Percentiles rank a stretch among this genome's conserved stretches.
phyloP scores from a whole-genome alignment of 1,139 yeast species.

The Sugiyamaella neomexicana region DNA sequence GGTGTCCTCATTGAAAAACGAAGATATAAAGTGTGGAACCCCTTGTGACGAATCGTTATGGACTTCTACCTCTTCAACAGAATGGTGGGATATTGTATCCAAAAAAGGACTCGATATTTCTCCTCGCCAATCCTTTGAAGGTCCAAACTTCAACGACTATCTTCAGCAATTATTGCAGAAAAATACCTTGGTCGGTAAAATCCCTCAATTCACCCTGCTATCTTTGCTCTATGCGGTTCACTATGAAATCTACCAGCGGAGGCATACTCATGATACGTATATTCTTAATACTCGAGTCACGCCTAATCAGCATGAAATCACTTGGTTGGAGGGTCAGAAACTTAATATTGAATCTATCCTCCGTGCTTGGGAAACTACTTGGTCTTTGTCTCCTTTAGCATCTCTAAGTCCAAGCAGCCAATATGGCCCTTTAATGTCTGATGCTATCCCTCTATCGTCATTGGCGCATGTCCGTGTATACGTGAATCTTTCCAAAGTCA shows the following conservation, averaged over 20 bases:
- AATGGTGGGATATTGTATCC: conserved; percentile 53
- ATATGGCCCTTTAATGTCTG: conserved; percentile 44
- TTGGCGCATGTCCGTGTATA: conserved; percentile 42
- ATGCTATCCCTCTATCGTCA: conserved; percentile 43
- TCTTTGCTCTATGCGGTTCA: conserved; percentile 71
- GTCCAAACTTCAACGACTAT: conserved; percentile 33
- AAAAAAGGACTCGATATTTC: conserved; percentile 33
- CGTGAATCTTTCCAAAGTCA: conserved; percentile 38
- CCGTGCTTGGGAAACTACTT: conserved; percentile 44
- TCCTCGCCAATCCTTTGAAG: conserved; percentile 32
- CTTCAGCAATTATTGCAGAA: conserved; percentile 34
- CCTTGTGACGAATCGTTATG: conserved; percentile 75
- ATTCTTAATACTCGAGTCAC: conserved; percentile 9
- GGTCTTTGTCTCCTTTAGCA: conserved; percentile 44
- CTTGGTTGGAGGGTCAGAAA: conserved; percentile 33
- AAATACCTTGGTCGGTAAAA: conserved; percentile 35
- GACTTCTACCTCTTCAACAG: conserved; percentile 55
- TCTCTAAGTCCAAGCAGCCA: conserved; percentile 41
- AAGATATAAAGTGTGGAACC: conserved; percentile 69
- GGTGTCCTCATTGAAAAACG: conserved; percentile 55
- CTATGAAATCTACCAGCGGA: conserved; percentile 55
- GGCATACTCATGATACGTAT: conserved; percentile 27
- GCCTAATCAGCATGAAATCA: conserved; percentile 23
- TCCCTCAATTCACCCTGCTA: conserved; percentile 52
- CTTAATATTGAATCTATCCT: conserved; percentile 33